phyloP scores from a whole-genome alignment of 768 basidiomycete species.

The Coprinopsis marcescibilis region DNA sequence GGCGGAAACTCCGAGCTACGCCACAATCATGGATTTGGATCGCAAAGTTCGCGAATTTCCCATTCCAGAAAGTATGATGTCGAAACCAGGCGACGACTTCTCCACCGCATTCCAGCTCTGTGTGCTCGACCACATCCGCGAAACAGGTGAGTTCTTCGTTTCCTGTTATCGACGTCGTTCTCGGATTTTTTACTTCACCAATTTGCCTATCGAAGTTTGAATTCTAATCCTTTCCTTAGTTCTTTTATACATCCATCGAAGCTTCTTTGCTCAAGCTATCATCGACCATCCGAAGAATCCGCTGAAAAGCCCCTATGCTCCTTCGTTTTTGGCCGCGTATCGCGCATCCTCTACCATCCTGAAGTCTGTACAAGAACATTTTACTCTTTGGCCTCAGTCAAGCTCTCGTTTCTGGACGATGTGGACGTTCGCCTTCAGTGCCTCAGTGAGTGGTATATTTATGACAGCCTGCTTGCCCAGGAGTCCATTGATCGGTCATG shows the following conservation, averaged over 20 bases:
- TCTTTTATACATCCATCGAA: slow-evolving; percentile 57
- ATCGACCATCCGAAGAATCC: slow-evolving; percentile 64
- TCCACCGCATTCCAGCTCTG: slow-evolving; percentile 38
- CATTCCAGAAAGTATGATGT: slow-evolving; percentile 42
- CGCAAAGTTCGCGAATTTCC: slow-evolving; percentile 62
- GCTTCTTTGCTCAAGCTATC: slow-evolving; percentile 68
- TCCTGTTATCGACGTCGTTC: slow-evolving; percentile 9
- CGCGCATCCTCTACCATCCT: slow-evolving; percentile 53
- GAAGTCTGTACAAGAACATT: slow-evolving; percentile 44
- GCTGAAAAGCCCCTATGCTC: slow-evolving; percentile 57
- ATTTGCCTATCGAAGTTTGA: no score
- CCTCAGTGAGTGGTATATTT: slow-evolving; percentile 33
- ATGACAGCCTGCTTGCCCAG: neutral
- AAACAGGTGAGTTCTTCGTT: slow-evolving; percentile 31
- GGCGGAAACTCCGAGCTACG: slow-evolving; percentile 57
- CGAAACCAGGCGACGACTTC: slow-evolving; percentile 28
- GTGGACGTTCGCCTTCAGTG: slow-evolving; percentile 58
- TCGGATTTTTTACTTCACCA: neutral
- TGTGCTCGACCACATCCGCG: slow-evolving; percentile 43
- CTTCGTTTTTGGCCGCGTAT: slow-evolving; percentile 60
- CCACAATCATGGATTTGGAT: slow-evolving; percentile 63
- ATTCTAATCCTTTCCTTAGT: slow-evolving; percentile 34
- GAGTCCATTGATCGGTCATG: neutral
- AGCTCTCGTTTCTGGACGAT: slow-evolving; percentile 53
- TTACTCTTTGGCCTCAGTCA: slow-evolving; percentile 37